Evolutionary conservation across 1,284 basidiomycete genomes (phyloP).

Genomic region (Trametes hirsuta): DNA sequence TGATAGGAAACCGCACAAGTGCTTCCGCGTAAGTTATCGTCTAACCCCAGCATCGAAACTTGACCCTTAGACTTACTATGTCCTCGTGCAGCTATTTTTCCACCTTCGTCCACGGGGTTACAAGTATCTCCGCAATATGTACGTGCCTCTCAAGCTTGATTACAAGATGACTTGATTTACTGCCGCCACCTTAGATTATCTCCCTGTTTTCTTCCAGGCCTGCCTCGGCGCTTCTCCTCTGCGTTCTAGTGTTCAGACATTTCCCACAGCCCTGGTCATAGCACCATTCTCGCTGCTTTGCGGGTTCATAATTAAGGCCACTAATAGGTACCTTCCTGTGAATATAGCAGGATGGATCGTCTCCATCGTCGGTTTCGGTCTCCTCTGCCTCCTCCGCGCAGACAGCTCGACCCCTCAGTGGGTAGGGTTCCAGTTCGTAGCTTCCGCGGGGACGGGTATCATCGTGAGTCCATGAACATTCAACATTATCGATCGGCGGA

Average conservation of each 20-base stretch:
- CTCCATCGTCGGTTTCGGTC: slow-evolving; percentile 34
- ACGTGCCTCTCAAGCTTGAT: background rate
- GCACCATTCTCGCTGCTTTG: slow-evolving; percentile 29
- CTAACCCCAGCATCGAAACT: background rate
- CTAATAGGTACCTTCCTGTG: slow-evolving; percentile 29
- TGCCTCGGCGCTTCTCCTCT: slow-evolving; percentile 33
- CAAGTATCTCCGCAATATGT: slow-evolving; percentile 19
- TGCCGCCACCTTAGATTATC: slow-evolving; percentile 31
- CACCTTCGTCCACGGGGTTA: slow-evolving; percentile 22
- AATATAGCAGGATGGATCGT: slow-evolving; percentile 35
- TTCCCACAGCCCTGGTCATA: slow-evolving; percentile 28
- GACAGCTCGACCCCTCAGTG: slow-evolving; percentile 33
- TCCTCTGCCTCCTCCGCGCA: slow-evolving; percentile 30
- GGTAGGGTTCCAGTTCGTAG: slow-evolving; percentile 38
- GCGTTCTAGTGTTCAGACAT: slow-evolving; percentile 30
- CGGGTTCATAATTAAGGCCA: slow-evolving; percentile 27
- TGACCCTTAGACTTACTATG: background rate
- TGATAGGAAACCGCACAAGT: slow-evolving; percentile 36
- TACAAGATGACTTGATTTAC: background rate
- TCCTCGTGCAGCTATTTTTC: slow-evolving; percentile 23
- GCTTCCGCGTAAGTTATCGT: slow-evolving; percentile 30
- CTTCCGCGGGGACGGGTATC: slow-evolving; percentile 29
- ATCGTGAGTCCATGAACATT: slow-evolving; percentile 23
- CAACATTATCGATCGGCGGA: background rate
- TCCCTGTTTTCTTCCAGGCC: slow-evolving; percentile 46